Conservation (phyloP, 2,329 filamentous ascomycete genomes). For the Pseudocercospora crystallina region DNA sequence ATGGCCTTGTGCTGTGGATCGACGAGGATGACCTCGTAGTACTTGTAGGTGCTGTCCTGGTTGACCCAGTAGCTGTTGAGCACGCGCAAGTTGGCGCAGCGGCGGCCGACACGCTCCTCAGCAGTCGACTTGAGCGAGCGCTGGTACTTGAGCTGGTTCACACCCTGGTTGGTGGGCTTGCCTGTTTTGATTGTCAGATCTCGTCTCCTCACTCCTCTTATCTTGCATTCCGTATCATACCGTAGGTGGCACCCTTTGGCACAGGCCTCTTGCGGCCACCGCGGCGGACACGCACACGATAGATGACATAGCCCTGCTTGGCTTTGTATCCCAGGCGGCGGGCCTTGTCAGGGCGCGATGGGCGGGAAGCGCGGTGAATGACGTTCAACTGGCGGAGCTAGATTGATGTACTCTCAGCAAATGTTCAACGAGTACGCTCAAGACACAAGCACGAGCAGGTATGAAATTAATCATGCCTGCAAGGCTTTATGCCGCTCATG, state of each 20-base stretch:
- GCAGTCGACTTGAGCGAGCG: conserved; percentile 95
- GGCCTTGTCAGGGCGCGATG: conserved; percentile 98
- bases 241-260: conserved; percentile 97
- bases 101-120: conserved; percentile 99
- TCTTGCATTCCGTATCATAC: conserved; percentile 55
- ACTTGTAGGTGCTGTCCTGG: conserved; percentile 99
- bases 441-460: conserved; percentile 35
- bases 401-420: conserved; percentile 99
- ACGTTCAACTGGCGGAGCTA: conserved; percentile 99
- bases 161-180: conserved; percentile 99
- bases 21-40: conserved; percentile 99
- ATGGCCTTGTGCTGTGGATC: conserved; percentile 99
- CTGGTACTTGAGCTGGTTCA: conserved; percentile 99
- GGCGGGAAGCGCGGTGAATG: conserved; percentile 97
- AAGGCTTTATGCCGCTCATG: conserved; percentile 36
- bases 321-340: conserved; percentile 99
- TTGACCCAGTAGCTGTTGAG: conserved; percentile 99
- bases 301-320: conserved; percentile 99
- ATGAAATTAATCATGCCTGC: conserved; percentile 1
- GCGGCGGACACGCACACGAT: conserved; percentile 96
- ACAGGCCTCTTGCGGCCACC: conserved; percentile 98
- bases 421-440: conserved; percentile 96
- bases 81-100: conserved; percentile 97
- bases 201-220: conserved; percentile 3
- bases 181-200: conserved; percentile 56